Evolutionary conservation across 306 rosid genomes (phyloP), one percentile per base, ranked within the genome.

Genomic region (Quercus berberidifolia): DNA sequence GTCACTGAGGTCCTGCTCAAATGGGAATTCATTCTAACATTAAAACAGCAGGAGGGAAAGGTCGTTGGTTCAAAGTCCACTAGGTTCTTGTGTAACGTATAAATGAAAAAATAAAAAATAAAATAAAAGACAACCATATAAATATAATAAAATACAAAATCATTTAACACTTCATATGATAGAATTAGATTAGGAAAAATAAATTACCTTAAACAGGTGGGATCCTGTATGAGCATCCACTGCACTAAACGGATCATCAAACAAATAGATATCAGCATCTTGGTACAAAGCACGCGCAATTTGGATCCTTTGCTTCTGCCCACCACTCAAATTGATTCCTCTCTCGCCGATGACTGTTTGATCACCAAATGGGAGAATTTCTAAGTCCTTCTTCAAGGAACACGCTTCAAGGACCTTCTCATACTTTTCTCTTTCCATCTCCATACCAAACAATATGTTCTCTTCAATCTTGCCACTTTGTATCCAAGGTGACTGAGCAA

Each of bases 161-260:
- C 23, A 46, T 21, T 49, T 10, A 4, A 26, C 1, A 2, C 18
- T 3, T 0, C 55, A 67, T 26, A 56, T 38, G 56, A 69, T 55
- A 13, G n/a, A 28, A 41, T 33, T 63, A 8, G 28, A 30, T 12
- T 13, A 13, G 35, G 63, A 30, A 56, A 19, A 58, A 6, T 63
- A 33, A 59, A 30, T 77, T 77, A 89, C 96, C 92, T 91, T 89
- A 83, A 91, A 91, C 75, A 91, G 83, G 80, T 93, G 97, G 19
- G 97, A 93, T 86, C 97, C 94, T 19, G 98, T 93, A 83, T 93
- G 98, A 80, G 97, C 98, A 85, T 93, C 98, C 33, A 93, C 93
- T 55, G 97, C 98, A 77, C 97, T 93, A 76, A 93, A 93, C 14
- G 98, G 98, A 87, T 93, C 98, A 56, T 91, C 98, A 74, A 91